phyloP scores from a whole-genome alignment of 352 stramenopile genomes.

The Globisporangium canariense region DNA sequence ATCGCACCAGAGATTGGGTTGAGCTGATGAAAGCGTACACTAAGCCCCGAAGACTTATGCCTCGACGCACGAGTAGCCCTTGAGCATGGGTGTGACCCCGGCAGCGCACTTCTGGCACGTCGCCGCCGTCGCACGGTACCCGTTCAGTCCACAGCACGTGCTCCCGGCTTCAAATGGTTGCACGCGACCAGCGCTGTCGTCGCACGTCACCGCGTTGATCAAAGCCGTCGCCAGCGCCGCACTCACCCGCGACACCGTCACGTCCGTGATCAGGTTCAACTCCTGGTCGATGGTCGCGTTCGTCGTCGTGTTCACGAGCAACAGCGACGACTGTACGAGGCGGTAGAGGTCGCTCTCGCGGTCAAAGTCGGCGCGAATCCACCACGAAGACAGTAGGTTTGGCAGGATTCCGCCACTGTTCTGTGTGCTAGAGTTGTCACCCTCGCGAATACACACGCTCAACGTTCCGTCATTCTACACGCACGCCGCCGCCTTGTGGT shows the following conservation, averaged over 20 bases:
- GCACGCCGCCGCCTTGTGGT: constrained; percentile 3
- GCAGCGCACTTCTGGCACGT: not conserved
- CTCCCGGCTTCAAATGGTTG: not conserved
- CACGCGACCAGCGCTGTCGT: not conserved
- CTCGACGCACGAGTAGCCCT: too few species aligned
- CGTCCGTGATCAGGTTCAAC: not conserved
- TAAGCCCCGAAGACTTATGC: too few species aligned
- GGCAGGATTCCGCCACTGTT: not conserved
- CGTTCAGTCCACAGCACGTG: not conserved
- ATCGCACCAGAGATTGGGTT: too few species aligned
- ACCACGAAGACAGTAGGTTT: not conserved
- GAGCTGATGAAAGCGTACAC: too few species aligned
- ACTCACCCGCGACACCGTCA: not conserved
- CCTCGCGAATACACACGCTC: not conserved
- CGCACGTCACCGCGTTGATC: not conserved
- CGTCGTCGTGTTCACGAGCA: not conserved
- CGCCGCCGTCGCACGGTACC: not conserved
- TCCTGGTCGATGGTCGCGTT: not conserved
- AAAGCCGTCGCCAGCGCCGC: not conserved
- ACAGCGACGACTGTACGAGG: not conserved
- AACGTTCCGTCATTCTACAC: not conserved
- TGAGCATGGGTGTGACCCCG: not conserved
- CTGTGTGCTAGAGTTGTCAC: not conserved
- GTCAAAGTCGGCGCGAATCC: not conserved
- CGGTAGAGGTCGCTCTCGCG: not conserved